These are phyloP conservation scores for Amanita rubescens DNA, from an alignment of 768 basidiomycete genomes.

Conservation along the genomic window DNA sequence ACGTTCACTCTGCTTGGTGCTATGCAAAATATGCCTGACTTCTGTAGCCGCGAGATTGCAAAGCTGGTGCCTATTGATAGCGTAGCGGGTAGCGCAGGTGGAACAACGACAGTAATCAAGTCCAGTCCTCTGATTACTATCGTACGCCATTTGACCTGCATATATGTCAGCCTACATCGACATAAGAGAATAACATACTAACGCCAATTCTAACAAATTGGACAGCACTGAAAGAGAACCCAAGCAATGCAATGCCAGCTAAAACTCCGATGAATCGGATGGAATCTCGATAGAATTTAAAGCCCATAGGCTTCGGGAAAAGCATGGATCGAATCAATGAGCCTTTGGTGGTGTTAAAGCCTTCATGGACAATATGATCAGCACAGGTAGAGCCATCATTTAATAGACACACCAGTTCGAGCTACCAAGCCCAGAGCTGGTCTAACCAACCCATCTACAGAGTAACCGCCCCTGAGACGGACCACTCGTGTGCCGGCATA, in stretches of 20 bases:
- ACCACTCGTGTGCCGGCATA: constrained; percentile 90
- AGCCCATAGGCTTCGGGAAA: constrained; percentile 96
- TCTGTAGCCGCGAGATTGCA: constrained; percentile 82
- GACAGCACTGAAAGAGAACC: constrained; percentile 86
- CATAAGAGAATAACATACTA: constrained; percentile 19
- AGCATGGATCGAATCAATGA: constrained; percentile 95
- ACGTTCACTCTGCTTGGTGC: constrained; percentile 94
- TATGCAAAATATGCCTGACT: constrained; percentile 88
- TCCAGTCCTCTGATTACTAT: constrained; percentile 91
- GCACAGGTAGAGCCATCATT: not conserved
- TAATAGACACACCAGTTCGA: constrained; percentile 57
- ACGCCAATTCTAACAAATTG: constrained; percentile 91
- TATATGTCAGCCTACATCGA: not conserved
- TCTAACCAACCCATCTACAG: constrained; percentile 41
- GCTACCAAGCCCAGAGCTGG: constrained; percentile 80
- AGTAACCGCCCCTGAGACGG: constrained; percentile 62
- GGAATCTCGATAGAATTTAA: constrained; percentile 96
- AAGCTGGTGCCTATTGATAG: constrained; percentile 97
- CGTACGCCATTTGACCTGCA: constrained; percentile 79
- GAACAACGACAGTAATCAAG: constrained; percentile 94
- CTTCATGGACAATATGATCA: constrained; percentile 23
- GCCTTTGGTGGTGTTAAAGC: constrained; percentile 97
- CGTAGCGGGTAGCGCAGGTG: constrained; percentile 94
- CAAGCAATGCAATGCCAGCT: constrained; percentile 82
- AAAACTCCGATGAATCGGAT: constrained; percentile 88